Percentiles rank a stretch among this genome's conserved stretches.
phyloP scores from a whole-genome alignment of 305 asterid genomes.

The Fraxinus floribunda region DNA sequence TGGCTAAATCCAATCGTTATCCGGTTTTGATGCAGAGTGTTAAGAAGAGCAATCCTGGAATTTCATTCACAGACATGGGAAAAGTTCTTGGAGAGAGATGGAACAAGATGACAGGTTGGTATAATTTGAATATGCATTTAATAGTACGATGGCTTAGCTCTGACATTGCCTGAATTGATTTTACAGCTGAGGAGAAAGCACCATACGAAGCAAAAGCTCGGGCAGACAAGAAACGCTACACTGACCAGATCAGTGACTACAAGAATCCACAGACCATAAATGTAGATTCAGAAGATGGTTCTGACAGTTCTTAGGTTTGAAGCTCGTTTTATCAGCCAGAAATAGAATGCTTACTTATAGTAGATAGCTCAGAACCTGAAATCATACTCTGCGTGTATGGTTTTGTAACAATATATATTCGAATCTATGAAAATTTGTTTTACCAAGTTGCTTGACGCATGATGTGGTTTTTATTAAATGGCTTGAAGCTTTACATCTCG shows the following conservation, averaged over 20 bases:
- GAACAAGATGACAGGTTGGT: constrained; percentile 80
- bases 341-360: not conserved
- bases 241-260: constrained; percentile 63
- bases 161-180: constrained; percentile 14
- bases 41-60: constrained; percentile 76
- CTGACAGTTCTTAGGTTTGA: constrained; percentile 49
- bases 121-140: not conserved
- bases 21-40: constrained; percentile 49
- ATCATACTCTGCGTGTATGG: not conserved
- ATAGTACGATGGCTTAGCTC: not conserved
- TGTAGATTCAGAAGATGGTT: constrained; percentile 53
- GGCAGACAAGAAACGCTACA: constrained; percentile 79
- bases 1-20: not conserved
- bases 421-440: not conserved
- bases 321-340: not conserved
- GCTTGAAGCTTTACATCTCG: not conserved
- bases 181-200: constrained; percentile 81
- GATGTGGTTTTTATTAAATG: not conserved
- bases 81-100: constrained; percentile 83
- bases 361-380: not conserved
- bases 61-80: constrained; percentile 61
- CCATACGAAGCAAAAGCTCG: constrained; percentile 83
- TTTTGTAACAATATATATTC: not conserved
- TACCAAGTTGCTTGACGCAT: not conserved
- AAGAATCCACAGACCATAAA: constrained; percentile 54